Percentiles rank a stretch among this genome's conserved stretches.
These are phyloP conservation scores for Lodderomyces parapsilosis DNA, from an alignment of 1,139 yeast species.

Conservation along the genomic window DNA sequence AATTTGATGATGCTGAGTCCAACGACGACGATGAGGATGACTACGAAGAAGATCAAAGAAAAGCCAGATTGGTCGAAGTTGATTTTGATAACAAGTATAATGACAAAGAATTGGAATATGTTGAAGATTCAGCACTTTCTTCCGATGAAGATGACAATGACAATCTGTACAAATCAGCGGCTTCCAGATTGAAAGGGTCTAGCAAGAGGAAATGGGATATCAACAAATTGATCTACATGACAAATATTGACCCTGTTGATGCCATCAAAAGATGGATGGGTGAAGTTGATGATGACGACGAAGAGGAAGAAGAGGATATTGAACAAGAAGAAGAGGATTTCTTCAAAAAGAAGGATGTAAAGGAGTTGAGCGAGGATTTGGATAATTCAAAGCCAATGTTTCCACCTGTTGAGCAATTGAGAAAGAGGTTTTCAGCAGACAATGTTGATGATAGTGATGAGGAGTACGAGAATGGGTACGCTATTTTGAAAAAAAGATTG, in stretches of 20 bases:
- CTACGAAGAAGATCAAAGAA: conserved; percentile 34
- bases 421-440: conserved; percentile 50
- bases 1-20: conserved; percentile 37
- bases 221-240: conserved; percentile 75
- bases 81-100: conserved; percentile 47
- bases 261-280: conserved; percentile 75
- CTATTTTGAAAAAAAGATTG: conserved; percentile 55
- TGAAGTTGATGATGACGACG: conserved; percentile 42
- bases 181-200: conserved; percentile 45
- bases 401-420: conserved; percentile 50
- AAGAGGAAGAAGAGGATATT: conserved; percentile 52
- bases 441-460: conserved; percentile 32
- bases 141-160: conserved; percentile 37
- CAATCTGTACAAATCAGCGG: conserved; percentile 38
- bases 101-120: conserved; percentile 52
- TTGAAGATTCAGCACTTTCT: conserved; percentile 44
- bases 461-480: conserved; percentile 47
- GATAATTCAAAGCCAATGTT: conserved; percentile 37
- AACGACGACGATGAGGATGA: conserved; percentile 36
- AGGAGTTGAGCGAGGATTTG: conserved; percentile 27
- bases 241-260: conserved; percentile 71
- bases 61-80: conserved; percentile 44
- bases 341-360: conserved; percentile 51
- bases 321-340: conserved; percentile 56
- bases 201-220: conserved; percentile 66